These are phyloP conservation scores for Eutrema yunnanense DNA, from an alignment of 345 rosid genomes.

Conservation along the genomic window DNA sequence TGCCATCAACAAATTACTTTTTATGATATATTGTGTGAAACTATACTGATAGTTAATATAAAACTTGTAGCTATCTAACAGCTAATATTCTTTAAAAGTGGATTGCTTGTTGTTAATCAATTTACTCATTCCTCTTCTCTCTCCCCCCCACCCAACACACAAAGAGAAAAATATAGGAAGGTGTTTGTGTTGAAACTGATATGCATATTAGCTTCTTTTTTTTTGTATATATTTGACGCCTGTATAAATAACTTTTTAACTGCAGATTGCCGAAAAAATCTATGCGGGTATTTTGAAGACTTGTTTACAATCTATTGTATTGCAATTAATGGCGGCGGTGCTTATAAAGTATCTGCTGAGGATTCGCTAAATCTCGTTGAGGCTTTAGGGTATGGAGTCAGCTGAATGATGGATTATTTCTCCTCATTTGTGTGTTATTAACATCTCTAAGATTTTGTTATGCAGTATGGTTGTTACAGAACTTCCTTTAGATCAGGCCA, in stretches of 20 bases:
- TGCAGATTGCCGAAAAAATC: conserved; percentile 89
- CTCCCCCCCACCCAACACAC: neutral
- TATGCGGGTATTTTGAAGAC: conserved; percentile 72
- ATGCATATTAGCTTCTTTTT: neutral
- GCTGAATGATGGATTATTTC: conserved; percentile 4
- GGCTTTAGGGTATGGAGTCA: conserved; percentile 69
- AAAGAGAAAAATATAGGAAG: conserved; percentile 5
- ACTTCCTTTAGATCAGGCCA: conserved; percentile 84
- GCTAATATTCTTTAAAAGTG: conserved; percentile 3
- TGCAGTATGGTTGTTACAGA: conserved; percentile 93
- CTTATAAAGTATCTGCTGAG: conserved; percentile 82
- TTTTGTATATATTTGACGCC: conserved; percentile 1
- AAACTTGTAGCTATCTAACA: conserved; percentile 7
- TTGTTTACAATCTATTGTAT: conserved; percentile 72
- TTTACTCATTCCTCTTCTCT: neutral
- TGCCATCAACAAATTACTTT: neutral
- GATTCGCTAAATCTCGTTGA: conserved; percentile 91
- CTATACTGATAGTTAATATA: neutral
- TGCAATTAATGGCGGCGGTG: conserved; percentile 76
- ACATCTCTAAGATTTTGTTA: conserved; percentile 23
- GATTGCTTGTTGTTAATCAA: conserved; percentile 5
- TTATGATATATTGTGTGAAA: conserved; percentile 6
- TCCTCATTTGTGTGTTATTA: conserved; percentile 15
- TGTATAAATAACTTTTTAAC: conserved; percentile 12
- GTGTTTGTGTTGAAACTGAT: conserved; percentile 5